Conservation (phyloP, 2,329 filamentous ascomycete genomes). For the Falciphora oryzae region DNA sequence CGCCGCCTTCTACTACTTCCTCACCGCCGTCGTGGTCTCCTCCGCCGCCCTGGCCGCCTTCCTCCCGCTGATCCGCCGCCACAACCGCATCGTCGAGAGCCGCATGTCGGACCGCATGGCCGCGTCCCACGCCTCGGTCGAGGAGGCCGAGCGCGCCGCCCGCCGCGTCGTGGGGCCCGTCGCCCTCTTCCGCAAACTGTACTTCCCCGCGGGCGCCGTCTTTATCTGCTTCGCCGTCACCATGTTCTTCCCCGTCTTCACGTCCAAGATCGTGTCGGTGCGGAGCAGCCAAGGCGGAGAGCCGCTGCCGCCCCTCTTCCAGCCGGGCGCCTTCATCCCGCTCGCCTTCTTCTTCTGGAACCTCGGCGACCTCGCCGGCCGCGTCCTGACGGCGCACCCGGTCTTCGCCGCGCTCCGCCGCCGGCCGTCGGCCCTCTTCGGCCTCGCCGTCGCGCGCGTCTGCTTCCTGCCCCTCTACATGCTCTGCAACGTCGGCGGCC, state of each 20-base stretch:
- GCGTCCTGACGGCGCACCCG: constrained; percentile 58
- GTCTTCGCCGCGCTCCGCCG: constrained; percentile 48
- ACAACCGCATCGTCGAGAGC: constrained; percentile 46
- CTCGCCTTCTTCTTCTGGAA: constrained; percentile 94
- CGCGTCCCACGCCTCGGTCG: constrained; percentile 43
- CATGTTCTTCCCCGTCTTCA: constrained; percentile 96
- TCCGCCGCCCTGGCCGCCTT: constrained; percentile 66
- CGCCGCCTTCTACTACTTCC: constrained; percentile 85
- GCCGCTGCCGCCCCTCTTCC: constrained; percentile 50
- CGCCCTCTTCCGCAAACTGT: constrained; percentile 68
- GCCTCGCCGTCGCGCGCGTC: constrained; percentile 57
- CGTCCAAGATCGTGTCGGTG: constrained; percentile 56
- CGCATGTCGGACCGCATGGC: constrained; percentile 43
- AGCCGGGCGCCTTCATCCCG: constrained; percentile 76
- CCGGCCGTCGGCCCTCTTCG: constrained; percentile 62
- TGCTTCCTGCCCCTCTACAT: constrained; percentile 79
- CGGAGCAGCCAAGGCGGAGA: constrained; percentile 15
- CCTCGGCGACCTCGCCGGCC: constrained; percentile 73
- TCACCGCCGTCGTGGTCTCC: constrained; percentile 77
- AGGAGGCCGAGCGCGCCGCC: constrained; percentile 45
- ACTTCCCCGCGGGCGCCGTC: constrained; percentile 70
- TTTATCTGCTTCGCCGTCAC: constrained; percentile 77
- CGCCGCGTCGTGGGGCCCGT: constrained; percentile 50
- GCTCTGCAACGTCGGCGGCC: constrained; percentile 79
- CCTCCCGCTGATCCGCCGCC: constrained; percentile 61